Conservation (phyloP, 2,329 filamentous ascomycete species). For the Dothidotthia symphoricarpi region DNA sequence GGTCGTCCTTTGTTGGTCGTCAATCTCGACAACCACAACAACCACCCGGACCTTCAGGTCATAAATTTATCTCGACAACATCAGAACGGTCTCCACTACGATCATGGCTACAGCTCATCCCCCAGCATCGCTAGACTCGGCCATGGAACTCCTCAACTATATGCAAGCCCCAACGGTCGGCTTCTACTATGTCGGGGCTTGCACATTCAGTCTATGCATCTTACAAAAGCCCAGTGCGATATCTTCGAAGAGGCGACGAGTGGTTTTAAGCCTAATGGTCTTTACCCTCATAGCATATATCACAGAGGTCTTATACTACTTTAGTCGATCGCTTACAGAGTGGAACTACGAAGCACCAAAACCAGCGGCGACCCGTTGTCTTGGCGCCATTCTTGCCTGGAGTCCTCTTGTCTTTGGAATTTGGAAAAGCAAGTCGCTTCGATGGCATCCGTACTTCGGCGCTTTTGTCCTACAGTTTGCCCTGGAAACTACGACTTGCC, state of each 20-base stretch:
- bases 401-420: slow-evolving; percentile 24
- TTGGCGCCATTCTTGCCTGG: slow-evolving; percentile 39
- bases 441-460: slow-evolving; percentile 39
- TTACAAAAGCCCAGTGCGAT: slow-evolving; percentile 33
- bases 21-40: no score
- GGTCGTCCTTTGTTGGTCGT: no score
- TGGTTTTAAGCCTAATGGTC: slow-evolving; percentile 14
- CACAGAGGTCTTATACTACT: slow-evolving; percentile 36
- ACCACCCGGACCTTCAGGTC: no score
- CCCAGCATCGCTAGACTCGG: slow-evolving; percentile 14
- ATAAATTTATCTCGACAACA: no score
- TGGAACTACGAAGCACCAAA: slow-evolving; percentile 32
- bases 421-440: slow-evolving; percentile 21
- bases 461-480: slow-evolving; percentile 34
- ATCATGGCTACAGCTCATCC: slow-evolving; percentile 13
- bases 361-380: slow-evolving; percentile 33
- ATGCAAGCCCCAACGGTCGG: slow-evolving; percentile 34
- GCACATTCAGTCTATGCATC: slow-evolving; percentile 27
- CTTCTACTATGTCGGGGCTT: slow-evolving; percentile 32
- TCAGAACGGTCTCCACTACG: background rate
- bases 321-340: slow-evolving; percentile 31
- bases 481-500: slow-evolving; percentile 31
- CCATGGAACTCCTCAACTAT: slow-evolving; percentile 34
- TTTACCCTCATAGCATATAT: slow-evolving; percentile 25
- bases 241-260: slow-evolving; percentile 23